Base-by-base conservation (phyloP, 164 flowering plant genomes). In the Vitis rotundifolia region DNA sequence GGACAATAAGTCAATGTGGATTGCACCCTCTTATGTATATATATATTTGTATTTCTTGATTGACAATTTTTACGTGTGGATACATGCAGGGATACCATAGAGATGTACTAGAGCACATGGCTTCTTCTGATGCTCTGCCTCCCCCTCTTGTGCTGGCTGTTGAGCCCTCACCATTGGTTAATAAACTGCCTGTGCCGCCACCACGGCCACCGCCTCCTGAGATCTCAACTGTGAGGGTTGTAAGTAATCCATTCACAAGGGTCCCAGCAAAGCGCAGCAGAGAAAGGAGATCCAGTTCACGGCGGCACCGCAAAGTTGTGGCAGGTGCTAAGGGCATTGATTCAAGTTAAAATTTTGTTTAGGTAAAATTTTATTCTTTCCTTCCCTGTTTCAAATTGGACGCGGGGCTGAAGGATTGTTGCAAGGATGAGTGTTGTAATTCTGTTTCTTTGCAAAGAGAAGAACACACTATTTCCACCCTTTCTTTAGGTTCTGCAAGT, bases 31-130 rank as follows among this genome's bases (percentile, higher is more conserved):
- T 61, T 11, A 2, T 6, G 64, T 10, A 14, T 15, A 54, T 22
- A 11, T 50, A 57, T 52, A 31, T 59, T 2, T 59, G 7, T 59
- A 31, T 47, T 9, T 1, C 52, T 10, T 58, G n/a, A 49, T 44
- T 9, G 11, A 15, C 47, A 1, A 16, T 29, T 59, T 58, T 31
- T 66, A 3, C 15, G 5, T 37, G 44, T 37, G 44, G 44, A 37
- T 55, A 37, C 22, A 31, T 75, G 77, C 80, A 83, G 86, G 78
- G 72, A 61, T 75, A 83, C 71, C 86, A 83, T 64, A 71, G 77
- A 70, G 74, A 75, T 31, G 65, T 80, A 5, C 52, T 80, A 53
- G 83, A 76, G 55, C 70, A 68, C 13, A 53, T 47, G 66, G 67
- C 77, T 61, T 64, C 64, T 15, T 71, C 69, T 37, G 69, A 37